Percentiles rank a stretch among this genome's conserved stretches.
Conservation (phyloP, 1,139 yeast genomes). For the Saccharomyces hybrid region DNA sequence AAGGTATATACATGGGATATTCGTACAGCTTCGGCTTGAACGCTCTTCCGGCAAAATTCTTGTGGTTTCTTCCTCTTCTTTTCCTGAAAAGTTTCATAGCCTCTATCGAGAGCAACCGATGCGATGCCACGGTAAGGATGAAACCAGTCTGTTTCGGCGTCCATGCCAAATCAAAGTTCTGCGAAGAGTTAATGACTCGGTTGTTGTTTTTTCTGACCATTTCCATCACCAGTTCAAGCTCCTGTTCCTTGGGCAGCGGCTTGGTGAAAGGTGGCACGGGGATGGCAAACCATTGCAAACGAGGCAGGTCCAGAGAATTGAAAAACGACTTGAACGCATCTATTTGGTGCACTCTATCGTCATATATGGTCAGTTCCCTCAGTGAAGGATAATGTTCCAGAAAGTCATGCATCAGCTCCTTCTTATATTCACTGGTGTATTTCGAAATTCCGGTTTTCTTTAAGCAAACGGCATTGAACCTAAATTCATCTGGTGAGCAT, state of each 20-base stretch:
- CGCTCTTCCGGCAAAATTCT: neutral
- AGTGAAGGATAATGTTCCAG: constrained; percentile 29
- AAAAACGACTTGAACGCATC: constrained; percentile 32
- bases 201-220: neutral
- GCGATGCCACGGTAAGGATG: constrained; percentile 15
- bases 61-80: constrained; percentile 3
- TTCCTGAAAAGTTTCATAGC: constrained; percentile 8
- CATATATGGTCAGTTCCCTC: constrained; percentile 35
- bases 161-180: constrained; percentile 6
- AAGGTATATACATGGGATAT: constrained; percentile 19
- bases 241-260: constrained; percentile 1
- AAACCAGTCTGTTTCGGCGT: constrained; percentile 15
- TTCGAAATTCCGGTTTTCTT: constrained; percentile 28
- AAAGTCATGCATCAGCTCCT: constrained; percentile 33
- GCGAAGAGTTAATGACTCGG: neutral
- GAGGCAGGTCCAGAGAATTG: constrained; percentile 8
- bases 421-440: constrained; percentile 35
- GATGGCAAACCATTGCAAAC: constrained; percentile 16
- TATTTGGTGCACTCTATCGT: constrained; percentile 37
- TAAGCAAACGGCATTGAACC: constrained; percentile 37
- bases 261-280: constrained; percentile 15
- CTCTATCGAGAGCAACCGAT: constrained; percentile 9
- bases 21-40: constrained; percentile 4
- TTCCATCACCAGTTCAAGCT: neutral
- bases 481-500: constrained; percentile 12